Evolutionary conservation across 2,329 filamentous ascomycete genomes (phyloP).

Genomic region (Trichoderma koningiopsis): DNA sequence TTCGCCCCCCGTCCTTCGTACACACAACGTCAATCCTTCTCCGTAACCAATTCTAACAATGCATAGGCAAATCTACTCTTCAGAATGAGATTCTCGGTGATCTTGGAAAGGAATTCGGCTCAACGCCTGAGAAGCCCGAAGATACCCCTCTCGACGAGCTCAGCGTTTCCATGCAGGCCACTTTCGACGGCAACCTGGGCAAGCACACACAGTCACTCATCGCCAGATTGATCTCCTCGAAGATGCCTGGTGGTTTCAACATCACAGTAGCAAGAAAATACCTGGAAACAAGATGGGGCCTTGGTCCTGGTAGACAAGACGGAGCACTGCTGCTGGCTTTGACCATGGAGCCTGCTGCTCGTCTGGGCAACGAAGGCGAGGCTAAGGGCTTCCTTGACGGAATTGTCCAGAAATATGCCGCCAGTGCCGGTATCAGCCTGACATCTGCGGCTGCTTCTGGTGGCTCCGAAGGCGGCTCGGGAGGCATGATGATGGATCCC

Average conservation of each 20-base stretch:
- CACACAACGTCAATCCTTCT: neutral
- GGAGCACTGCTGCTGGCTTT: constrained; percentile 84
- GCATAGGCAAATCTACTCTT: constrained; percentile 88
- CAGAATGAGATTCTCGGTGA: constrained; percentile 99
- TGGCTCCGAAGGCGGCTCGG: constrained; percentile 67
- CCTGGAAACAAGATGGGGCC: constrained; percentile 88
- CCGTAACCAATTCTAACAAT: constrained; percentile 23
- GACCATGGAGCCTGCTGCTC: constrained; percentile 87
- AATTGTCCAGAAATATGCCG: constrained; percentile 85
- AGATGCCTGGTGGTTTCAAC: constrained; percentile 99
- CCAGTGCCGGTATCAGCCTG: constrained; percentile 79
- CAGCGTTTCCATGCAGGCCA: constrained; percentile 91
- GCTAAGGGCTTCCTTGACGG: constrained; percentile 92
- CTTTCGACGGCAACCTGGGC: constrained; percentile 97
- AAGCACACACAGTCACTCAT: constrained; percentile 94
- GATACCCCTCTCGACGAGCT: constrained; percentile 96
- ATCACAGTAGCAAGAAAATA: constrained; percentile 96
- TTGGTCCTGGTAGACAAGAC: constrained; percentile 85
- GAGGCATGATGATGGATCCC: constrained; percentile 99
- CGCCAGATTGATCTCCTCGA: constrained; percentile 93
- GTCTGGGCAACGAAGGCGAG: constrained; percentile 85
- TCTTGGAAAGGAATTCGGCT: constrained; percentile 96
- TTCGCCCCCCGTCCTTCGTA: neutral
- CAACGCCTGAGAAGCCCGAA: constrained; percentile 97
- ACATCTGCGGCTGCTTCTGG: constrained; percentile 75